Percentiles rank a stretch among this genome's conserved stretches.
Evolutionary conservation across 768 basidiomycete species (phyloP).

Genomic region (Boletus rex-veris): DNA sequence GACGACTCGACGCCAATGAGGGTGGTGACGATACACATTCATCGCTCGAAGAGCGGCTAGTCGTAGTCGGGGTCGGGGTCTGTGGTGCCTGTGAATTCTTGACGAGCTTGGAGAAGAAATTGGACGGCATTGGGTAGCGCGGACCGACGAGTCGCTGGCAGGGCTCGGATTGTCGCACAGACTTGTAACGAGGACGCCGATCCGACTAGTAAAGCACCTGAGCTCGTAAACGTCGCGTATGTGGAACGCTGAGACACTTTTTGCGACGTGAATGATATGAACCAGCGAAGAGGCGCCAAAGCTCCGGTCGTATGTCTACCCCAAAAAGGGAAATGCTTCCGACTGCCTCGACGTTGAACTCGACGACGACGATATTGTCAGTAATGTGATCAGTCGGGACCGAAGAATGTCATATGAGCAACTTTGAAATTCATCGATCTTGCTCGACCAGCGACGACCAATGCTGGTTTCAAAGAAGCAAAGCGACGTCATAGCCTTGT

Average conservation of each 20-base stretch:
- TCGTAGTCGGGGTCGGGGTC: constrained; percentile 2
- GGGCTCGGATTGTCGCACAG: background rate
- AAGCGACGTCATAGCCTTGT: too few species aligned
- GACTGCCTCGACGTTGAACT: too few species aligned
- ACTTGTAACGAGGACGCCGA: background rate
- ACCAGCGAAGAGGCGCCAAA: background rate
- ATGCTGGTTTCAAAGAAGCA: too few species aligned
- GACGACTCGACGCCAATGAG: background rate
- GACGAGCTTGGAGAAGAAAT: constrained; percentile 32
- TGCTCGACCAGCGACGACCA: too few species aligned
- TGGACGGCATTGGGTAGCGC: constrained; percentile 22
- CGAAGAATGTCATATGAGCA: too few species aligned
- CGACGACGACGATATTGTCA: too few species aligned
- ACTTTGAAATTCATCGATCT: too few species aligned
- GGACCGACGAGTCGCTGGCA: background rate
- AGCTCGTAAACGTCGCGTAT: too few species aligned
- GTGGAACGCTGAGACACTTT: too few species aligned
- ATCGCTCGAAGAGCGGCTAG: background rate
- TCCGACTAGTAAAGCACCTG: background rate
- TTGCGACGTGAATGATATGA: background rate
- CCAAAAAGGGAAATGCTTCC: background rate
- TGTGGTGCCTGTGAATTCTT: constrained; percentile 11
- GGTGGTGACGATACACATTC: background rate
- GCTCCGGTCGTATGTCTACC: background rate
- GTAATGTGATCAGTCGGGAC: background rate